Percentiles rank a stretch among this genome's conserved stretches.
Conservation (phyloP, 2,329 filamentous ascomycete genomes). For the Paramyrothecium roridum region DNA sequence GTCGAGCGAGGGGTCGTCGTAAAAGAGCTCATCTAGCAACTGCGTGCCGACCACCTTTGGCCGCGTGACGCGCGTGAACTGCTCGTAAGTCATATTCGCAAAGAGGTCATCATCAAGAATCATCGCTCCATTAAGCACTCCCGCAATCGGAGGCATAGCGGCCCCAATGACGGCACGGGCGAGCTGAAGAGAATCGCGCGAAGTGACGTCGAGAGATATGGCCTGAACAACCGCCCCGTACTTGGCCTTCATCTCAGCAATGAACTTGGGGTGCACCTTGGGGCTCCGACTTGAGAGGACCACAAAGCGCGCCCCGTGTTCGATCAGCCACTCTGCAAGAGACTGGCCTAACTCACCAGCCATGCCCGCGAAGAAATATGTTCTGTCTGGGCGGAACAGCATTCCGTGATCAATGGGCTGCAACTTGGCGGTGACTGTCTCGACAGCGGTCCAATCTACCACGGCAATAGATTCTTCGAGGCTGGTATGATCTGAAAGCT, state of each 20-base stretch:
- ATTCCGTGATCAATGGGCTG: background rate
- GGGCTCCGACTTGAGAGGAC: conserved; percentile 29
- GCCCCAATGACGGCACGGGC: background rate
- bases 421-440: background rate
- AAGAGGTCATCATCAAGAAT: background rate
- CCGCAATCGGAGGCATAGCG: background rate
- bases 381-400: conserved; percentile 9
- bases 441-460: background rate
- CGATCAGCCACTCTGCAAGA: conserved; percentile 25
- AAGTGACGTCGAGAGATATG: background rate
- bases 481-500: background rate
- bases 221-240: background rate
- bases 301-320: conserved; percentile 24
- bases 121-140: background rate
- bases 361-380: conserved; percentile 21
- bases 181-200: background rate
- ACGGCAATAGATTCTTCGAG: background rate
- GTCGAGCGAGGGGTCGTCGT: background rate
- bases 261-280: conserved; percentile 14
- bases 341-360: conserved; percentile 25
- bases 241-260: background rate
- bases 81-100: background rate
- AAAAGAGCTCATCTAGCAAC: background rate
- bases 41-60: background rate
- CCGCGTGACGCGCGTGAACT: background rate